Conservation (phyloP, 2,329 filamentous ascomycete genomes). For the Colletotrichum chlorophyti region DNA sequence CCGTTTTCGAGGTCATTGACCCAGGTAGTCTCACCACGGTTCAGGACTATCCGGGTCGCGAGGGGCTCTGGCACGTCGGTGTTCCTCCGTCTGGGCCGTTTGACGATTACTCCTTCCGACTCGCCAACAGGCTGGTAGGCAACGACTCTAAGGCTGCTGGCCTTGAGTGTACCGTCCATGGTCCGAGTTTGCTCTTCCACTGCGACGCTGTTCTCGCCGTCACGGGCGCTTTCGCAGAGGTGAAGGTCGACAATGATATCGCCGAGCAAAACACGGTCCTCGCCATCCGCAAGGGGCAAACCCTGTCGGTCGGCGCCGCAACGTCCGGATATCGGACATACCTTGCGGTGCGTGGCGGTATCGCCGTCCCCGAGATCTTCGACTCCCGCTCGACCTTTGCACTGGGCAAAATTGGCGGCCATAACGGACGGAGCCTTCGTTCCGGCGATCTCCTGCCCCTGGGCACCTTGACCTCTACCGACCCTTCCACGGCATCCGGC, state of each 20-base stretch:
- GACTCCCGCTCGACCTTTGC: slow-evolving; percentile 41
- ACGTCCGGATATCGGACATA: slow-evolving; percentile 42
- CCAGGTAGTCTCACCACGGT: slow-evolving; percentile 44
- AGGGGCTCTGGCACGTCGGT: slow-evolving; percentile 44
- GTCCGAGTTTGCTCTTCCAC: slow-evolving; percentile 43
- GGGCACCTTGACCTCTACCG: not conserved
- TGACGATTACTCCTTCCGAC: slow-evolving; percentile 43
- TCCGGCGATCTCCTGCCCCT: slow-evolving; percentile 38
- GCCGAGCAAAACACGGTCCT: slow-evolving; percentile 34
- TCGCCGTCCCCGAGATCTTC: slow-evolving; percentile 41
- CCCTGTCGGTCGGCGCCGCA: slow-evolving; percentile 34
- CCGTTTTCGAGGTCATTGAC: slow-evolving; percentile 43
- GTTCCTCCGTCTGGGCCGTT: slow-evolving; percentile 50
- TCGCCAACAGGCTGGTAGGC: slow-evolving; percentile 43
- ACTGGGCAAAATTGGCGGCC: slow-evolving; percentile 41
- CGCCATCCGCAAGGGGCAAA: slow-evolving; percentile 34
- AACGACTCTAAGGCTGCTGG: slow-evolving; percentile 38
- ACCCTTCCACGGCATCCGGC: not conserved
- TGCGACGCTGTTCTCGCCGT: slow-evolving; percentile 39
- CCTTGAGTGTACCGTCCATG: slow-evolving; percentile 43
- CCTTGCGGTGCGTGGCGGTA: slow-evolving; percentile 41
- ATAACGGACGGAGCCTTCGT: slow-evolving; percentile 40
- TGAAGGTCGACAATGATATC: slow-evolving; percentile 34
- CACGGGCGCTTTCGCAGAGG: slow-evolving; percentile 36
- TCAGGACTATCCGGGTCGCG: slow-evolving; percentile 48